Conservation (phyloP, 2,329 filamentous ascomycete genomes). For the Orbilia quercus region DNA sequence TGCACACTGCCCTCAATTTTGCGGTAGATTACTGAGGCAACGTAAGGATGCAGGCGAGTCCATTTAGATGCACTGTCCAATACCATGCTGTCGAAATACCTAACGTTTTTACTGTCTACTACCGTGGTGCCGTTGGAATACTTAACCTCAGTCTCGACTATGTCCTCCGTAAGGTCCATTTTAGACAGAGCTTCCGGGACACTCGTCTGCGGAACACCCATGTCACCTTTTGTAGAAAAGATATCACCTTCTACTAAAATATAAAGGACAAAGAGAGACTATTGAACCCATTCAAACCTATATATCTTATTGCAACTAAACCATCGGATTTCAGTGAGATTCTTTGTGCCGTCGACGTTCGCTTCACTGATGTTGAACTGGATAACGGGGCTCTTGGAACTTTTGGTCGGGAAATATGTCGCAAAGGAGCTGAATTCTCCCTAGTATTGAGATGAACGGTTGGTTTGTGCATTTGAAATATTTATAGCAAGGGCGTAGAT, state of each 20-base stretch:
- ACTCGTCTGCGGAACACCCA: no score
- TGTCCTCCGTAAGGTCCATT: no score
- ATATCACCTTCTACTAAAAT: no score
- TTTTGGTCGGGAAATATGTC: background rate
- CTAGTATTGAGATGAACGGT: background rate
- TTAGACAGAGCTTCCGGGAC: no score
- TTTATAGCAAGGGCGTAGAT: no score
- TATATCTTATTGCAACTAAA: background rate
- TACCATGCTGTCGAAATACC: background rate
- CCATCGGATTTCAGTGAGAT: background rate
- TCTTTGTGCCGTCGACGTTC: background rate
- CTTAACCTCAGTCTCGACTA: no score
- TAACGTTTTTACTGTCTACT: no score
- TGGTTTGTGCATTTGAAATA: no score
- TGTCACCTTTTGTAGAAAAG: no score
- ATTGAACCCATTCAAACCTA: no score
- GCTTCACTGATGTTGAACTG: background rate
- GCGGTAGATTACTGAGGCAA: background rate
- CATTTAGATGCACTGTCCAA: background rate
- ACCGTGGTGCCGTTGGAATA: no score
- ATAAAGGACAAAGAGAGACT: no score
- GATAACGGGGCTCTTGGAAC: background rate
- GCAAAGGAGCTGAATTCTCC: background rate
- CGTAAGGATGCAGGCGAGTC: conserved; percentile 9
- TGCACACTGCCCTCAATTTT: background rate